phyloP scores from a whole-genome alignment of 2,329 filamentous ascomycete species.

The Rutstroemia sp. region DNA sequence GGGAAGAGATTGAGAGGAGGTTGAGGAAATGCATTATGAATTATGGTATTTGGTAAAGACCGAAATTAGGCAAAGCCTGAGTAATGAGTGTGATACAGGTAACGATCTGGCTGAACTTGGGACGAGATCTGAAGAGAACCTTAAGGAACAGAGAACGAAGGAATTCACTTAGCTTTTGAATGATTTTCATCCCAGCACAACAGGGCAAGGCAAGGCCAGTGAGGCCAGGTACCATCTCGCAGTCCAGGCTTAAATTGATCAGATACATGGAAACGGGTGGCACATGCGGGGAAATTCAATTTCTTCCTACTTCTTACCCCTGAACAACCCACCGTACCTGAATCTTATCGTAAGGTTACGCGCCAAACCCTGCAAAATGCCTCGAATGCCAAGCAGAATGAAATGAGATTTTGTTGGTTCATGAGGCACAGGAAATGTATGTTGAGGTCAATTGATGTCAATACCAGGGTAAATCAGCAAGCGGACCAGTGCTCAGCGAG shows the following conservation, averaged over 20 bases:
- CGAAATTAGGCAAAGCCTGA: constrained; percentile 3
- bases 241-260: not conserved
- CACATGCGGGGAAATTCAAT: not conserved
- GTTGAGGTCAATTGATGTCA: no score
- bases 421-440: not conserved
- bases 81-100: not conserved
- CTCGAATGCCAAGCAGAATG: not conserved
- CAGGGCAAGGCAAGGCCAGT: not conserved
- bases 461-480: no score
- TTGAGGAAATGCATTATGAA: constrained; percentile 6
- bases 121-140: constrained; percentile 1
- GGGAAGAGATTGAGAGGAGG: not conserved
- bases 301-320: not conserved
- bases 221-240: not conserved
- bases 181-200: not conserved
- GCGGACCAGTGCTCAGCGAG: no score
- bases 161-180: constrained; percentile 1
- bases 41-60: constrained; percentile 2
- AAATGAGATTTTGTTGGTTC: not conserved
- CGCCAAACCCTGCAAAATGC: not conserved
- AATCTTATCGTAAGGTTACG: not conserved
- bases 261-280: not conserved
- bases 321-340: not conserved
- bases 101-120: not conserved
- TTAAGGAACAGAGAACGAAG: not conserved